Evolutionary conservation across 2,329 filamentous ascomycete species (phyloP).

Genomic region (Trichoderma breve): DNA sequence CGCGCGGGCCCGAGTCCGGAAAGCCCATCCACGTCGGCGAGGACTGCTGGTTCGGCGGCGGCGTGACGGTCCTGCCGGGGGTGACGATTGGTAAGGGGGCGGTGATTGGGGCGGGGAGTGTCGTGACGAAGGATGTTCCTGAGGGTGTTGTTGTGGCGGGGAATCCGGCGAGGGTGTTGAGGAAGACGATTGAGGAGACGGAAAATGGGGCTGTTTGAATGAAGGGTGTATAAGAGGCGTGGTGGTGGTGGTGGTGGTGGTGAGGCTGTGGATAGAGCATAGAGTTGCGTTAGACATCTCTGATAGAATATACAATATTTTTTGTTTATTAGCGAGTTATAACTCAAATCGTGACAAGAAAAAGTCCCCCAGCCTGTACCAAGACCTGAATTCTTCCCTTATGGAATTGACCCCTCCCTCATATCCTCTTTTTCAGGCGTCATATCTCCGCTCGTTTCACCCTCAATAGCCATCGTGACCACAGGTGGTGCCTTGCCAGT

Average conservation of each 20-base stretch:
- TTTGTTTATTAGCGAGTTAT: not conserved
- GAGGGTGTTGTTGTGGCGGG: constrained; percentile 62
- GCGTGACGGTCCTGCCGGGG: constrained; percentile 68
- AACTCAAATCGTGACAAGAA: not conserved
- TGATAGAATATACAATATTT: not conserved
- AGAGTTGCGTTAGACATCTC: not conserved
- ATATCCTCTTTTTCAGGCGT: constrained; percentile 15
- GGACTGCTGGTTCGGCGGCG: constrained; percentile 78
- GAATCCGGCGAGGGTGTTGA: constrained; percentile 63
- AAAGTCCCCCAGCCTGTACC: not conserved
- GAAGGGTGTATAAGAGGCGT: not conserved
- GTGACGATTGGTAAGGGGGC: constrained; percentile 73
- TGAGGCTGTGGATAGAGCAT: not conserved
- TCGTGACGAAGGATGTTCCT: constrained; percentile 72
- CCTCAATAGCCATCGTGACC: not conserved
- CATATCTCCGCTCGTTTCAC: not conserved
- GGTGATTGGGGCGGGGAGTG: constrained; percentile 75
- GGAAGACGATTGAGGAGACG: constrained; percentile 33
- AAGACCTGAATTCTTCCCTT: not conserved
- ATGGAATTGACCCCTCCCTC: not conserved
- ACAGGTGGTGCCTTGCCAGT: constrained; percentile 1
- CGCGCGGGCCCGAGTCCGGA: constrained; percentile 70
- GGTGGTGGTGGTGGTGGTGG: not conserved
- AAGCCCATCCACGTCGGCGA: constrained; percentile 72
- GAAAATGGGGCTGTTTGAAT: not conserved